A percentile compares a stretch with the other conserved stretches of the same genome.
phyloP scores from a whole-genome alignment of 108 stramenopile genomes.

The Conticribra guillardii region DNA sequence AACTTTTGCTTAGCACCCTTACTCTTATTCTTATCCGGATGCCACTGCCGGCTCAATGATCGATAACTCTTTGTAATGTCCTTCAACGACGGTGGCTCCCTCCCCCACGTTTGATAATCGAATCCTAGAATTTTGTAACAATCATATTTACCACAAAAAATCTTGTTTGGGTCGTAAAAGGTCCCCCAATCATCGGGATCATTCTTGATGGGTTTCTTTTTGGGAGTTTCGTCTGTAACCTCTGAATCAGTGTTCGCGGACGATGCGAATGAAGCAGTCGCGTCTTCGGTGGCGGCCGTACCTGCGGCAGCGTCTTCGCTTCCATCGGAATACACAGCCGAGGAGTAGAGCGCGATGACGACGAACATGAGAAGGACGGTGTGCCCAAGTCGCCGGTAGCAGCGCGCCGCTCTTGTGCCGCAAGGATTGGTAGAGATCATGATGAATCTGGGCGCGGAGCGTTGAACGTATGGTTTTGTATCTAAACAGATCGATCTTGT shows the following conservation, averaged over 20 bases:
- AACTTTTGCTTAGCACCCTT: constrained; percentile 83
- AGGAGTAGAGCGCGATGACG: constrained; percentile 4
- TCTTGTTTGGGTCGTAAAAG: constrained; percentile 85
- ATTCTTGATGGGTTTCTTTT: constrained; percentile 1
- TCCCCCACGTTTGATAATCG: constrained; percentile 77
- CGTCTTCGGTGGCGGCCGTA: constrained; percentile 4
- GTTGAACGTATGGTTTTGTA: too few species aligned
- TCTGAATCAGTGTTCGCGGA: neutral
- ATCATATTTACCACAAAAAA: constrained; percentile 88
- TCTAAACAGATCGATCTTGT: too few species aligned
- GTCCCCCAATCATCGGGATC: constrained; percentile 74
- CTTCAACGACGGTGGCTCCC: constrained; percentile 62
- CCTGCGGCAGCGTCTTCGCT: too few species aligned
- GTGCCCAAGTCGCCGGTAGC: constrained; percentile 7
- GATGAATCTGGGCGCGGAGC: too few species aligned
- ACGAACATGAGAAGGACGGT: neutral
- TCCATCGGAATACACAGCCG: constrained; percentile 7
- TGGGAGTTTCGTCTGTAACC: neutral
- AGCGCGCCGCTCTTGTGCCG: neutral
- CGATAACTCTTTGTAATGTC: constrained; percentile 84
- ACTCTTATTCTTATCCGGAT: constrained; percentile 87
- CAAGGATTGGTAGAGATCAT: neutral
- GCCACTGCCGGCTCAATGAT: constrained; percentile 72
- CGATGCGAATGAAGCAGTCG: neutral
- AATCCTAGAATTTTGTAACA: constrained; percentile 91